phyloP scores from a whole-genome alignment of 805 yeast genomes.

The Candida ovalis region DNA sequence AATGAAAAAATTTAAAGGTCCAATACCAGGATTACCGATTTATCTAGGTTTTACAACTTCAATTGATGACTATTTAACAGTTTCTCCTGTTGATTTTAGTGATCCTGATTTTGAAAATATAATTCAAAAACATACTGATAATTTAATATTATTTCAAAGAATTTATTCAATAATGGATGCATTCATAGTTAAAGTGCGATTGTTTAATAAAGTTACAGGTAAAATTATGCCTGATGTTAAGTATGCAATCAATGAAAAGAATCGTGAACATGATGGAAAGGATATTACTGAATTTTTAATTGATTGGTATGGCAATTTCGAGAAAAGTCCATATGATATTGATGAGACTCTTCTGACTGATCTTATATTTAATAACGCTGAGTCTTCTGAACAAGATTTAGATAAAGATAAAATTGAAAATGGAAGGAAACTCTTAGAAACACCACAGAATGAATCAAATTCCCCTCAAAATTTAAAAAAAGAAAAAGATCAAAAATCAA shows the following conservation, averaged over 20 bases:
- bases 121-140: conserved; percentile 2
- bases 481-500: too few relatives aligned
- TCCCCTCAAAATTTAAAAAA: too few relatives aligned
- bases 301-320: neutral
- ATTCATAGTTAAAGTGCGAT: neutral
- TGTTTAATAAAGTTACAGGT: neutral
- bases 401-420: too few relatives aligned
- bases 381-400: too few relatives aligned
- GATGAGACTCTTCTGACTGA: neutral
- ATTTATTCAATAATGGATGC: conserved; percentile 12
- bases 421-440: too few relatives aligned
- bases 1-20: neutral
- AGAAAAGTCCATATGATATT: neutral
- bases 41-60: conserved; percentile 12
- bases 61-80: neutral
- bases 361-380: neutral
- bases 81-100: conserved; percentile 15
- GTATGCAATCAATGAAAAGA: conserved; percentile 2
- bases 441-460: too few relatives aligned
- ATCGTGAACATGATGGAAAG: neutral
- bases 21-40: conserved; percentile 19
- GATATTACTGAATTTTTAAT: neutral
- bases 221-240: conserved; percentile 7
- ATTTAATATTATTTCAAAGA: conserved; percentile 14
- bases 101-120: conserved; percentile 2